Evolutionary conservation across 306 rosid genomes (phyloP).

Genomic region (Biancaea sappan): DNA sequence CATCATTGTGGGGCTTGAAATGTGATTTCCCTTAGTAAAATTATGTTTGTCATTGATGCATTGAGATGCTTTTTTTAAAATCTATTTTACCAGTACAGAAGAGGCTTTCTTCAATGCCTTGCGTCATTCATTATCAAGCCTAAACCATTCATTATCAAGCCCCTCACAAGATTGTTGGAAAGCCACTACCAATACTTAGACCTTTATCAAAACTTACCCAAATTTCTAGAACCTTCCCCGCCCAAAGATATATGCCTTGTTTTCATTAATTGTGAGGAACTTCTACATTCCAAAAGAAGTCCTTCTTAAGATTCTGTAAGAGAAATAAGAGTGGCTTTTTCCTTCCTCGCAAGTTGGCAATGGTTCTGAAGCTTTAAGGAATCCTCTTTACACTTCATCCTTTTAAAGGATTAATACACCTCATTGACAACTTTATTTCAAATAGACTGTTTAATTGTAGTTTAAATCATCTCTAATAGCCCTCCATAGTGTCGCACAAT

Average conservation of each 20-base stretch:
- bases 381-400: neutral
- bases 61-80: slow-evolving; percentile 17
- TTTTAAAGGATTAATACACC: neutral
- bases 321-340: neutral
- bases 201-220: slow-evolving; percentile 15
- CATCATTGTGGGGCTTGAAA: slow-evolving; percentile 1
- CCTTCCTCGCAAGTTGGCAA: neutral
- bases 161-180: slow-evolving; percentile 17
- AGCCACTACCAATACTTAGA: slow-evolving; percentile 1
- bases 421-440: neutral
- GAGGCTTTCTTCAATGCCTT: slow-evolving; percentile 13
- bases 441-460: neutral
- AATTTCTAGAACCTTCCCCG: neutral
- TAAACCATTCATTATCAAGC: slow-evolving; percentile 2
- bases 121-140: neutral
- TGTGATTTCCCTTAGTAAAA: slow-evolving; percentile 3
- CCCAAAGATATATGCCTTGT: slow-evolving; percentile 3
- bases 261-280: neutral
- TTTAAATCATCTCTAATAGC: neutral
- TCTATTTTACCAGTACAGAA: neutral
- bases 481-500: neutral
- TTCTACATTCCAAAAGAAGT: slow-evolving; percentile 12
- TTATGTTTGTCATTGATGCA: slow-evolving; percentile 17
- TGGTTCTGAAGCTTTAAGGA: neutral
- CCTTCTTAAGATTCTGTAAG: neutral